phyloP scores from a whole-genome alignment of 2,329 filamentous ascomycete genomes.

The Neocucurbitaria cava region DNA sequence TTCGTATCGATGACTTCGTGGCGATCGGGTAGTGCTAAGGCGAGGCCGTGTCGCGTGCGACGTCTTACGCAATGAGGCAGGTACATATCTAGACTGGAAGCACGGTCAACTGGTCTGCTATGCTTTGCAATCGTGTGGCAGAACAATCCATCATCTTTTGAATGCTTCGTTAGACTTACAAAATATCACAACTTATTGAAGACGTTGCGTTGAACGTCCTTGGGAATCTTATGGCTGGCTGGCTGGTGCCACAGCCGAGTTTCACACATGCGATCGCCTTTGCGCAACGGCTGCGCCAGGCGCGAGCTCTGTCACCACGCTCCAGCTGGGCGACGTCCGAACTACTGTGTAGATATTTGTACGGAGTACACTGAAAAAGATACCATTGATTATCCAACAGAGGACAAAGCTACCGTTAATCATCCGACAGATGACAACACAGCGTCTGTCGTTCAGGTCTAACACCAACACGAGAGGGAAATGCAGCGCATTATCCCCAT shows the following conservation, averaged over 20 bases:
- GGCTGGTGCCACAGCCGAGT: background rate
- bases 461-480: too few species aligned
- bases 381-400: background rate
- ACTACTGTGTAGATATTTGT: too few species aligned
- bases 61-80: background rate
- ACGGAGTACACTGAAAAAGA: too few species aligned
- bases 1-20: background rate
- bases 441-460: too few species aligned
- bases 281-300: background rate
- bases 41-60: background rate
- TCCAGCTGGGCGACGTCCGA: background rate
- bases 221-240: background rate
- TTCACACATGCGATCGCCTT: background rate
- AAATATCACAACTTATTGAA: background rate
- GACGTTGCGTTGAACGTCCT: background rate
- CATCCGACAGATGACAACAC: background rate
- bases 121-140: background rate
- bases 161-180: background rate
- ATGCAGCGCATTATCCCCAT: too few species aligned
- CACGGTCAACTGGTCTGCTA: too few species aligned
- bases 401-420: too few species aligned
- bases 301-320: background rate
- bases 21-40: background rate
- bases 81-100: too few species aligned
- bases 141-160: background rate